Base-by-base conservation (phyloP, 441 rosid genomes). In the Kokia cookei region DNA sequence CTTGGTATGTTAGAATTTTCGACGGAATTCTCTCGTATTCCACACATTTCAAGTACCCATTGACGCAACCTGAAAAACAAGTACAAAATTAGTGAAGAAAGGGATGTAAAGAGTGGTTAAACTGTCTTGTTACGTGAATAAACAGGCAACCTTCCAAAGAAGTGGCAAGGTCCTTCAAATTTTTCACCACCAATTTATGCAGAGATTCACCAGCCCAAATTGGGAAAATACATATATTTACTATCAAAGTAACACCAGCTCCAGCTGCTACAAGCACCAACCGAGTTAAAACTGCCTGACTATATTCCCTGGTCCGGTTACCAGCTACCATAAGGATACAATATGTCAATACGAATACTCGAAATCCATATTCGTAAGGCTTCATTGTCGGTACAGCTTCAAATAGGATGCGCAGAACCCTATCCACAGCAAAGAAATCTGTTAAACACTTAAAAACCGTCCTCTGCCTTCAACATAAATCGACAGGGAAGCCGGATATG, bases 181-280 rank as follows among this genome's bases (percentile, higher is more conserved):
- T 85, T 75, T 85, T 86, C 26, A 81, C 90, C 37, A 88, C 90
- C 79, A 82, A 79, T 51, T 82, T 83, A 74, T 86, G 90, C 71
- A 88, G 78, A 77, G 84, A 89, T 71, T 88, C 88, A 40, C 89
- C 92, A 24, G 88, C 80, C 92, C 90, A 88, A 50, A 85, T 85
- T 0, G 90, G 90, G 78, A 65, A 86, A 47, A 86, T n/a, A 40
- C 78, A 83, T 3, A 76, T 83, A 61, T 88, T 86, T 15, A 85
- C 79, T 0, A 60, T 76, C 75, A 88, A 69, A 70, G 82, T 57
- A 43, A 82, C 81, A 8, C 68, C 76, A 60, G 88, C 88, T 57
- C 88, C 92, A 27, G 79, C 7, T n/a, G 77, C 88, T 29, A 88
- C 85, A 13, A 84, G 81, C 54, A 81, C 47, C 68, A 88, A 69